Conservation (phyloP, 2,329 filamentous ascomycete genomes). For the Alternaria rosae region DNA sequence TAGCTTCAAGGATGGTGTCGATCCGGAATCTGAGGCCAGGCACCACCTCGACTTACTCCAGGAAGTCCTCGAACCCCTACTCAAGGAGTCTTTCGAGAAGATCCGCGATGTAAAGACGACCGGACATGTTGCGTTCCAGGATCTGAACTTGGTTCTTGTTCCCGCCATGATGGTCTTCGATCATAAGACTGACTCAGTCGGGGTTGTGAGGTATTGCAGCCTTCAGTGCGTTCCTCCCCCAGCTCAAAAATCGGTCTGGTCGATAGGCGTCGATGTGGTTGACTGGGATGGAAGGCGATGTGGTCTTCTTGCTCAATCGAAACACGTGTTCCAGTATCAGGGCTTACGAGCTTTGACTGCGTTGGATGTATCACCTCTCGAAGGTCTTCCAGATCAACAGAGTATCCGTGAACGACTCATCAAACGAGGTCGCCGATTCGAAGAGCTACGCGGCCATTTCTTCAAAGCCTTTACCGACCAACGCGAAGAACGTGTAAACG, state of each 20-base stretch:
- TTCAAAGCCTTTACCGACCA: slow-evolving; percentile 35
- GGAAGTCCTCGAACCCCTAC: slow-evolving; percentile 30
- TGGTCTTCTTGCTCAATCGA: slow-evolving; percentile 25
- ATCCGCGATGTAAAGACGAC: slow-evolving; percentile 40
- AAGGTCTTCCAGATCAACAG: slow-evolving; percentile 47
- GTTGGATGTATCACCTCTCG: slow-evolving; percentile 51
- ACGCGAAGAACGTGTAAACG: background rate
- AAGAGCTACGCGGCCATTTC: slow-evolving; percentile 54
- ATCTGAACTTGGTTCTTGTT: slow-evolving; percentile 42
- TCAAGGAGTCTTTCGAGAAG: slow-evolving; percentile 13
- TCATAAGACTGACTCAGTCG: slow-evolving; percentile 23
- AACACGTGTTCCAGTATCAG: slow-evolving; percentile 23
- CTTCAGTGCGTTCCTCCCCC: slow-evolving; percentile 8
- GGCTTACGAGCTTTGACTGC: slow-evolving; percentile 51
- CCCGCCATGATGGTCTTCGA: slow-evolving; percentile 28
- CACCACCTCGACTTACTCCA: slow-evolving; percentile 44
- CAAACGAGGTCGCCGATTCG: slow-evolving; percentile 53
- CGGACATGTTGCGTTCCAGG: slow-evolving; percentile 41
- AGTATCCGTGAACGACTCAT: slow-evolving; percentile 50
- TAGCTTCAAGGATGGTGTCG: slow-evolving; percentile 3
- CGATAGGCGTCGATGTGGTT: slow-evolving; percentile 16
- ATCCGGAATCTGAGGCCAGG: slow-evolving; percentile 4
- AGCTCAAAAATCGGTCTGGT: background rate
- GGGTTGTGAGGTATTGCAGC: slow-evolving; percentile 6
- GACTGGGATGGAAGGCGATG: slow-evolving; percentile 33